phyloP scores from a whole-genome alignment of 176 grass and related monocot species.

The Olyra latifolia region DNA sequence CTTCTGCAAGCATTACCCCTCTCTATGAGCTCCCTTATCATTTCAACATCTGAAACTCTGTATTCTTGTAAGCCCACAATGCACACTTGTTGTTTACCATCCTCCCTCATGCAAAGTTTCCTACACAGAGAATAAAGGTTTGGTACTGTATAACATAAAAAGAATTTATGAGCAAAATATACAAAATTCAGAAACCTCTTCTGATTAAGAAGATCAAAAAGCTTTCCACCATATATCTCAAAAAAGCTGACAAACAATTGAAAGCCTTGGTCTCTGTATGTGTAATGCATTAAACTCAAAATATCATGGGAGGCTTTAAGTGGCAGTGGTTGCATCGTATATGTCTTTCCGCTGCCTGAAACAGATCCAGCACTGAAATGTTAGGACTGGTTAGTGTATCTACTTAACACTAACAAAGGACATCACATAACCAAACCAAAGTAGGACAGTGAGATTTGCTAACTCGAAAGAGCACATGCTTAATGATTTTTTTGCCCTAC shows the following conservation, averaged over 20 bases:
- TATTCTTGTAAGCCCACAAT: slow-evolving; percentile 63
- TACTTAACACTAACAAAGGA: background rate
- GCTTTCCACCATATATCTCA: slow-evolving; percentile 64
- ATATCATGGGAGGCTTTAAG: slow-evolving; percentile 61
- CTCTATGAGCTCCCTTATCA: slow-evolving; percentile 52
- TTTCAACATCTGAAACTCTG: slow-evolving; percentile 52
- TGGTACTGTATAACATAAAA: slow-evolving; percentile 1
- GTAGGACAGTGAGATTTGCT: background rate
- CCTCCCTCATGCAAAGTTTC: slow-evolving; percentile 64
- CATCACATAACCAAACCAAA: background rate
- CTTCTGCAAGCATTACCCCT: slow-evolving; percentile 50
- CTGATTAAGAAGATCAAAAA: slow-evolving; percentile 56
- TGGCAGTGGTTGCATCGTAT: slow-evolving; percentile 59
- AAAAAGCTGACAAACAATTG: slow-evolving; percentile 58
- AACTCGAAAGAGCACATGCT: background rate
- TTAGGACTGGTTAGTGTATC: background rate
- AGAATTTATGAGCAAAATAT: background rate
- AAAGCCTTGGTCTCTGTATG: slow-evolving; percentile 51
- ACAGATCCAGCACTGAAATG: slow-evolving; percentile 17
- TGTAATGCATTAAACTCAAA: slow-evolving; percentile 41
- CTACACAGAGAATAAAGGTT: slow-evolving; percentile 27
- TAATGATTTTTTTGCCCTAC: background rate
- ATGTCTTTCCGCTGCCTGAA: slow-evolving; percentile 62
- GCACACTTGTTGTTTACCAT: slow-evolving; percentile 63
- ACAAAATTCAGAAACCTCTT: slow-evolving; percentile 24